phyloP scores from a whole-genome alignment of 2,329 filamentous ascomycete species.

The Tolypocladium guangdongense region DNA sequence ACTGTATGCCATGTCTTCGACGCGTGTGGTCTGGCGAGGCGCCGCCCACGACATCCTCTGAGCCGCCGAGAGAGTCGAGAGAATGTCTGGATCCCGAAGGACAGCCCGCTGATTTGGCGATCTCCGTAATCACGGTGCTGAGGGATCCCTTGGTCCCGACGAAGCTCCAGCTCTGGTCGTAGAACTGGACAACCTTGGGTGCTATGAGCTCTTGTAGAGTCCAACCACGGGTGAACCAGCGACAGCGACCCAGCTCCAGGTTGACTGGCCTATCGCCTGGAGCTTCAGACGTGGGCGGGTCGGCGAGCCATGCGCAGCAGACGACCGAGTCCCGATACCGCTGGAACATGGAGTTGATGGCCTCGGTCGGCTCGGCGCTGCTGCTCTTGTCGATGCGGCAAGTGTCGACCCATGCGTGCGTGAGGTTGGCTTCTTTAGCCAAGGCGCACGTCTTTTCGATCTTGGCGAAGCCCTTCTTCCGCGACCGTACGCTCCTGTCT shows the following conservation, averaged over 20 bases:
- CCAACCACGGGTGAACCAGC: slow-evolving; percentile 13
- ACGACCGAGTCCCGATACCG: slow-evolving; percentile 13
- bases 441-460: slow-evolving; percentile 9
- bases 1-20: slow-evolving; percentile 18
- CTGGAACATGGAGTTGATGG: slow-evolving; percentile 15
- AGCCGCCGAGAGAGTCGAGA: background rate
- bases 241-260: background rate
- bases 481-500: background rate
- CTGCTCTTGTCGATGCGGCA: slow-evolving; percentile 16
- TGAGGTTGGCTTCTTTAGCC: slow-evolving; percentile 5
- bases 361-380: slow-evolving; percentile 17
- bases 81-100: background rate
- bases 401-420: slow-evolving; percentile 18
- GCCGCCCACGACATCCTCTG: slow-evolving; percentile 16
- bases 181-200: slow-evolving; percentile 14
- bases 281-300: slow-evolving; percentile 6
- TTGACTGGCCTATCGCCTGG: background rate
- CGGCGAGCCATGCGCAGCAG: slow-evolving; percentile 14
- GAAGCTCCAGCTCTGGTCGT: slow-evolving; percentile 11
- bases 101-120: slow-evolving; percentile 13
- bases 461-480: slow-evolving; percentile 14
- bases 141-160: slow-evolving; percentile 13
- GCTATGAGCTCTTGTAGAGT: slow-evolving; percentile 19
- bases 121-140: slow-evolving; percentile 7
- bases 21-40: slow-evolving; percentile 11